Base-by-base conservation (phyloP, 2,329 filamentous ascomycete genomes). In the Fusarium subtropicale region DNA sequence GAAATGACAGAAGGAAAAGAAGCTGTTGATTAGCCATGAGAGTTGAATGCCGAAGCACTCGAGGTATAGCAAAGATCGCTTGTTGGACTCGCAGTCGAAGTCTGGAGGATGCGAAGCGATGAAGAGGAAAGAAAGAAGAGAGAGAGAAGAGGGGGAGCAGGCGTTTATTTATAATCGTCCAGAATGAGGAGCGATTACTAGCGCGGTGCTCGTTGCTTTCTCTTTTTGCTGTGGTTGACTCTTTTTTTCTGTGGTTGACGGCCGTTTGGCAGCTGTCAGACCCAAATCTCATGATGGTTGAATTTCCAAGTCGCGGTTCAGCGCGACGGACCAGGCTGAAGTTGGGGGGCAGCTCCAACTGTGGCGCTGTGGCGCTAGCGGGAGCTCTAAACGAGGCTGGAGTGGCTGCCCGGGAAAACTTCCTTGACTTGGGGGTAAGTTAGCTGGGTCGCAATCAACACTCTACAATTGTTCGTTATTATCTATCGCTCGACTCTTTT, bases 341-440 rank as follows among this genome's bases (percentile, higher is more conserved):
- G 12, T 22, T 20, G 7, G 18, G 60, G 62, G 39, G 58, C 42
- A 73, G 60, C 55, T 28, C 15, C 1, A 24, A 41, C 26, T 54
- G 62, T 65, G 62, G 60, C 53, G 60, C 26, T 59, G 72, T 72
- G 69, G 72, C 71, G 34, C 22, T 41, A 16, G 22, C 11, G 38
- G 13, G 45, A 36, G 5, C 46, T 58, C 38, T 30, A 45, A 50
- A 66, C 72, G 64, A 76, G 74, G 74, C 74, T 63, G 41, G 42
- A 44, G 60, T 63, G 60, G 60, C 48, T 76, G 20, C 20, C 20
- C 20, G 72, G 67, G 67, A 75, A 76, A 76, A 74, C 66, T 75
- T 69, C 46, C 60, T 42, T 59, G 61, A 38, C 71, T 74, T 66
- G 28, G 10, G 44, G 28, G 20, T 22, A 22, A 22, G n/a, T 44